These are phyloP conservation scores for Ettlia oleoabundans DNA, from an alignment of 139 green algal species.

Conservation along the genomic window DNA sequence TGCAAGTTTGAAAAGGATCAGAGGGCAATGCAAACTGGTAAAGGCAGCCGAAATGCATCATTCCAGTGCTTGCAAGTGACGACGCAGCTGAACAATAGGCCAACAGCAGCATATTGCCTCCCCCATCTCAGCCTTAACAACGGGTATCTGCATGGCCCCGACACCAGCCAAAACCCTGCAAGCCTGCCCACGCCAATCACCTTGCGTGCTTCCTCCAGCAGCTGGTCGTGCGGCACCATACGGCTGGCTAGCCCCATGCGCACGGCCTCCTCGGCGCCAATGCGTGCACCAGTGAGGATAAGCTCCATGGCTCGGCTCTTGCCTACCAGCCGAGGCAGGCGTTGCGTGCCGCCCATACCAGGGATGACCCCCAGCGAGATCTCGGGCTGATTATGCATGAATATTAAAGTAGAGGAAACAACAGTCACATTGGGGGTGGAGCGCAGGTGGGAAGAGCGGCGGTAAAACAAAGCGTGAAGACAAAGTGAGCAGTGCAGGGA, in stretches of 20 bases:
- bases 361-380: constrained; percentile 74
- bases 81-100: too few species aligned
- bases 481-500: too few species aligned
- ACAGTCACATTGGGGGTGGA: background rate
- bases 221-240: constrained; percentile 54
- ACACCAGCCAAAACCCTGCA: background rate
- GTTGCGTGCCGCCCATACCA: constrained; percentile 81
- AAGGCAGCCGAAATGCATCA: background rate
- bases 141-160: too few species aligned
- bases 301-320: constrained; percentile 80
- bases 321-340: constrained; percentile 67
- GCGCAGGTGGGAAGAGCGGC: too few species aligned
- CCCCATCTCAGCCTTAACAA: too few species aligned
- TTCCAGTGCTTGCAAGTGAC: too few species aligned
- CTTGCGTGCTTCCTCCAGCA: constrained; percentile 54
- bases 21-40: background rate
- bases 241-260: constrained; percentile 58
- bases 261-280: constrained; percentile 41
- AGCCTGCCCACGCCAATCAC: constrained; percentile 28
- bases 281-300: constrained; percentile 58
- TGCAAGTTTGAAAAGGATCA: too few species aligned
- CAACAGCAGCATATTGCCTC: too few species aligned
- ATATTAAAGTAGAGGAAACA: background rate
- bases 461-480: too few species aligned
- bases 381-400: constrained; percentile 60